Evolutionary conservation across 352 stramenopile genomes (phyloP).

Genomic region (Phytopythium boreale): DNA sequence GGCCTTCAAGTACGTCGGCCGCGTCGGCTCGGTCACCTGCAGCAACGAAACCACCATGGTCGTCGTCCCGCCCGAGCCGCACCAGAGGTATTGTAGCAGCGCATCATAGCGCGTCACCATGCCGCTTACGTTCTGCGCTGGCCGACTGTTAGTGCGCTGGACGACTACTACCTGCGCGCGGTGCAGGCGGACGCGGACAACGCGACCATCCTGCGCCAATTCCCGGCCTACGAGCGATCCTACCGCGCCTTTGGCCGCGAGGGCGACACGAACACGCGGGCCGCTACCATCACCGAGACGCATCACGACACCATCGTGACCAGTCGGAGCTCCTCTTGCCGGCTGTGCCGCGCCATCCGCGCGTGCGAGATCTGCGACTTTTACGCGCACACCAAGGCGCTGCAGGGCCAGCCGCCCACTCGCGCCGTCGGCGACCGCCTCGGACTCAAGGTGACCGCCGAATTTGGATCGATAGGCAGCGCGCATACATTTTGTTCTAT

Average conservation of each 20-base stretch:
- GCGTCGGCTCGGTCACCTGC: conserved; percentile 71
- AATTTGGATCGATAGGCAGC: background rate
- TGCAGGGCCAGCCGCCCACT: conserved; percentile 17
- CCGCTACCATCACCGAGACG: background rate
- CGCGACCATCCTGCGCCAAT: conserved; percentile 88
- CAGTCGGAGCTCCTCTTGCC: conserved; percentile 35
- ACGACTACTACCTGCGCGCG: conserved; percentile 86
- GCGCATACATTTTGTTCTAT: background rate
- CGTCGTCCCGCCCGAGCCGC: conserved; percentile 67
- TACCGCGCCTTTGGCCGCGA: conserved; percentile 78
- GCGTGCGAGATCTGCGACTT: conserved; percentile 89
- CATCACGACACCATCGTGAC: conserved; percentile 10
- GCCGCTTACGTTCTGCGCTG: background rate
- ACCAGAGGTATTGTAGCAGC: conserved; percentile 45
- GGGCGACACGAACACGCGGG: background rate
- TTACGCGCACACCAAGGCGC: conserved; percentile 35
- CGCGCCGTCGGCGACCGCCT: conserved; percentile 48
- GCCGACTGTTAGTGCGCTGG: conserved; percentile 31
- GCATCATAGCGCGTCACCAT: no score
- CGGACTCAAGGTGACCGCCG: conserved; percentile 37
- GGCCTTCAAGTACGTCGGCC: conserved; percentile 77
- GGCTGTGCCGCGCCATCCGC: conserved; percentile 78
- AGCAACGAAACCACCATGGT: conserved; percentile 89
- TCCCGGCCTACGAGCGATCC: conserved; percentile 77
- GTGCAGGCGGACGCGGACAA: conserved; percentile 90